Conservation (phyloP, 73 alveolate species). For the Paramecium biaurelia region DNA sequence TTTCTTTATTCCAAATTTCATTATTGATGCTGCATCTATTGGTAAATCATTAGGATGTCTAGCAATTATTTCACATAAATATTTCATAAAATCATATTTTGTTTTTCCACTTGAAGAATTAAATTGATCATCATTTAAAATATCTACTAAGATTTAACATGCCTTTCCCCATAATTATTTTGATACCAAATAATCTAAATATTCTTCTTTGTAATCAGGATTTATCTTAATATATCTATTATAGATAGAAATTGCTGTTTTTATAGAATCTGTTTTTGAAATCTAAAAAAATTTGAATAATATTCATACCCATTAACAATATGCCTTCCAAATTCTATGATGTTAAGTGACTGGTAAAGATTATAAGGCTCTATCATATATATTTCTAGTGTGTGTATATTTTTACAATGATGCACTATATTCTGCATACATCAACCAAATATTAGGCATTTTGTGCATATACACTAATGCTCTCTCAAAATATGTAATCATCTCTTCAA, state of each 20-base stretch:
- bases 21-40: conserved; percentile 79
- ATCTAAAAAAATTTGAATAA: background rate
- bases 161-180: conserved; percentile 79
- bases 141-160: conserved; percentile 73
- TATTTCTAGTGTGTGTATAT: conserved; percentile 83
- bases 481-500: background rate
- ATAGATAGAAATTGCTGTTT: conserved; percentile 70
- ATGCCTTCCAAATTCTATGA: conserved; percentile 86
- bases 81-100: conserved; percentile 83
- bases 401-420: conserved; percentile 76
- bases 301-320: conserved; percentile 79
- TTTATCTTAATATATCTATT: conserved; percentile 80
- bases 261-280: conserved; percentile 45
- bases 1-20: conserved; percentile 87
- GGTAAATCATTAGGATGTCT: conserved; percentile 78
- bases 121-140: conserved; percentile 86
- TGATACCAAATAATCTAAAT: conserved; percentile 81
- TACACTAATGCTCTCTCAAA: conserved; percentile 89
- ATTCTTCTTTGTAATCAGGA: conserved; percentile 89
- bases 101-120: conserved; percentile 82
- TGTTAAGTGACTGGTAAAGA: conserved; percentile 93
- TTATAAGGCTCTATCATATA: conserved; percentile 86
- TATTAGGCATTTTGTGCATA: conserved; percentile 93
- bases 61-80: conserved; percentile 88
- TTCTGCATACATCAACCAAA: conserved; percentile 91